Evolutionary conservation across 2,329 filamentous ascomycete species (phyloP), one percentile per base, ranked within the genome.

Genomic region (Myriosclerotinia curreyana): DNA sequence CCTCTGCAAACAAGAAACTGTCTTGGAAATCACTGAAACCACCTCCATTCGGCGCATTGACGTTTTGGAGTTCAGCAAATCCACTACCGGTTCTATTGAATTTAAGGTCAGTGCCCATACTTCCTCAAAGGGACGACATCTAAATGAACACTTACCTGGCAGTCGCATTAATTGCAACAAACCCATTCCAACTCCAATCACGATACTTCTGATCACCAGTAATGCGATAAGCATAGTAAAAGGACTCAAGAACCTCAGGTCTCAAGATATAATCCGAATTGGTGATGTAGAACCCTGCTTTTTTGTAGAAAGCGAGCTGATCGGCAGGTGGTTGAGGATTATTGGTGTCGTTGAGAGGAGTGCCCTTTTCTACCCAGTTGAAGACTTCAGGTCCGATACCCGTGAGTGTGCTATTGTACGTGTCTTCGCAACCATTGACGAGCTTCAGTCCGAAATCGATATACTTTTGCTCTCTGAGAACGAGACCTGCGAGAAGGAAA

Each of bases 1-100:
- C 89, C 79, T 96, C 92, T 0, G 92, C 91, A 75, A 96, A 92
- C 79, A 90, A 87, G 78, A 95, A 96, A 71, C 89, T 93, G 77
- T 96, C 91, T 80, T 94, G 89, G 74, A 88, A 87, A 74, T 96
- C 85, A 50, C 76, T 75, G 65, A 82, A 85, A 0, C 77, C 76
- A 0, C 89, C 89, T 12, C 90, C 90, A 38, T 79, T 80, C 4
- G 72, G 70, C 34, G 76, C 77, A 69, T 89, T 91, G 53, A 96
- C 90, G 73, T 96, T 76, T 0, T 71, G 74, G 63, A 96, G 78
- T 38, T 83, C 81, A 15, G 83, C 83, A 76, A 86, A 96, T 9
- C 89, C 92, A 28, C 83, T 86, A 8, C 83, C 84, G 0, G 83
- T 84, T 31, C 82, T 78, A 68, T 25, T 8, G 5, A 2, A 36